Conservation (phyloP, 1,139 yeast genomes). For the Sugiyamaella castrensis region DNA sequence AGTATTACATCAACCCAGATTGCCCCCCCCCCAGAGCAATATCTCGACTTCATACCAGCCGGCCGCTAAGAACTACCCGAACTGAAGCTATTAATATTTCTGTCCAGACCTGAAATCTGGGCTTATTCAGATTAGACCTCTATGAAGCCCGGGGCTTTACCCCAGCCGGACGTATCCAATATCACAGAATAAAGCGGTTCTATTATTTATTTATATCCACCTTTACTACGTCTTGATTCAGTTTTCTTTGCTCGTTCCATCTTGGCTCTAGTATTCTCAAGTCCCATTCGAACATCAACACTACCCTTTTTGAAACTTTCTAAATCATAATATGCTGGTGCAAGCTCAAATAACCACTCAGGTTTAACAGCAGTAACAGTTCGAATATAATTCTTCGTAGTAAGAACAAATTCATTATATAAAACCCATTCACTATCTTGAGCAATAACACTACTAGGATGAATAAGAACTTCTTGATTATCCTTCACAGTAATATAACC, state of each 20-base stretch:
- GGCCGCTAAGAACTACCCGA: no score
- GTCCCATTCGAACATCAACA: conserved; percentile 67
- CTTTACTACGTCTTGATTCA: conserved; percentile 6
- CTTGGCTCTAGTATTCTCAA: conserved; percentile 57
- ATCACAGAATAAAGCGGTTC: no score
- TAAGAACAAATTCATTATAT: conserved; percentile 91
- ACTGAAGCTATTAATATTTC: no score
- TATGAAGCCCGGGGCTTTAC: no score
- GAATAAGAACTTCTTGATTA: conserved; percentile 90
- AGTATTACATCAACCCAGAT: no score
- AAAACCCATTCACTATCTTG: conserved; percentile 90
- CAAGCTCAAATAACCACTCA: conserved; percentile 84
- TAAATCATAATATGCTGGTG: conserved; percentile 80
- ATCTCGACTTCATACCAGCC: no score
- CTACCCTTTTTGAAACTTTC: conserved; percentile 69
- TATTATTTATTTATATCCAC: conserved; percentile 3
- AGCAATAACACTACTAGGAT: conserved; percentile 87
- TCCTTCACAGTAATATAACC: conserved; percentile 88
- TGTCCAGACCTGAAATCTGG: no score
- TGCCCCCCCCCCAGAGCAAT: no score
- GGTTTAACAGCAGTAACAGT: conserved; percentile 92
- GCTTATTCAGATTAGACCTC: no score
- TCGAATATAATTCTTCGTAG: conserved; percentile 88
- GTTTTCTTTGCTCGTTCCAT: conserved; percentile 19
- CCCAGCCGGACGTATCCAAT: no score